Conservation (phyloP, 2,329 filamentous ascomycete species). For the Colletotrichum trifolii region DNA sequence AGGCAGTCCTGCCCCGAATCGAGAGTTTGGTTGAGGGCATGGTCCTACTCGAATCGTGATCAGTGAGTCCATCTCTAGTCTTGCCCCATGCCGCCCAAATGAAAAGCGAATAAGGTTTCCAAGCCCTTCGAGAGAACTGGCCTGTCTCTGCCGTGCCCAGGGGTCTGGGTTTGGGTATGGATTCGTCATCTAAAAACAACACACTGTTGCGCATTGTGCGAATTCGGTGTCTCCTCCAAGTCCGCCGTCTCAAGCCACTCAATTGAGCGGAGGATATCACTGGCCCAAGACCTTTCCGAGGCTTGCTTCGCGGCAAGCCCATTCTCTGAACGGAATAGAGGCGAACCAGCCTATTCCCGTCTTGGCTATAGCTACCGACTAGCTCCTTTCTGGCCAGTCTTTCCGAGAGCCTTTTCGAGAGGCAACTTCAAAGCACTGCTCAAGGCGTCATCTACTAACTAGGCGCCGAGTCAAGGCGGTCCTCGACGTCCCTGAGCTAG, state of each 20-base stretch:
- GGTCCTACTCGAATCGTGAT: background rate
- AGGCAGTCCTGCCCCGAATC: background rate
- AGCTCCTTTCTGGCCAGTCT: background rate
- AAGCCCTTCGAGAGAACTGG: constrained; percentile 11
- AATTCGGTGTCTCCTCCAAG: constrained; percentile 12
- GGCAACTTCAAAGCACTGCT: constrained; percentile 10
- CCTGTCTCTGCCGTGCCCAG: constrained; percentile 6
- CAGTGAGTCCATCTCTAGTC: background rate
- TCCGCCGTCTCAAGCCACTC: constrained; percentile 14
- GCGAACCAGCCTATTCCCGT: constrained; percentile 1
- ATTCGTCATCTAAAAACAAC: constrained; percentile 19
- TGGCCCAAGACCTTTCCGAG: constrained; percentile 21
- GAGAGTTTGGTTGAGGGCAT: background rate
- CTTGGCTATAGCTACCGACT: constrained; percentile 6
- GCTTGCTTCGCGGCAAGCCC: constrained; percentile 26
- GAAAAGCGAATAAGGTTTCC: constrained; percentile 12
- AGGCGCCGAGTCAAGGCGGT: constrained; percentile 18
- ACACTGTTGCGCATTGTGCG: constrained; percentile 6
- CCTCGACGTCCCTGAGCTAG: constrained; percentile 30
- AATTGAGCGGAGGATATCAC: constrained; percentile 11
- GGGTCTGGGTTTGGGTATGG: constrained; percentile 7
- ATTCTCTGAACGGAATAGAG: constrained; percentile 17
- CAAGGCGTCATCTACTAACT: constrained; percentile 2
- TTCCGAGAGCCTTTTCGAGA: constrained; percentile 3
- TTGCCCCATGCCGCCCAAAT: background rate